Base-by-base conservation (phyloP, 345 rosid species). In the Citrus inodora region DNA sequence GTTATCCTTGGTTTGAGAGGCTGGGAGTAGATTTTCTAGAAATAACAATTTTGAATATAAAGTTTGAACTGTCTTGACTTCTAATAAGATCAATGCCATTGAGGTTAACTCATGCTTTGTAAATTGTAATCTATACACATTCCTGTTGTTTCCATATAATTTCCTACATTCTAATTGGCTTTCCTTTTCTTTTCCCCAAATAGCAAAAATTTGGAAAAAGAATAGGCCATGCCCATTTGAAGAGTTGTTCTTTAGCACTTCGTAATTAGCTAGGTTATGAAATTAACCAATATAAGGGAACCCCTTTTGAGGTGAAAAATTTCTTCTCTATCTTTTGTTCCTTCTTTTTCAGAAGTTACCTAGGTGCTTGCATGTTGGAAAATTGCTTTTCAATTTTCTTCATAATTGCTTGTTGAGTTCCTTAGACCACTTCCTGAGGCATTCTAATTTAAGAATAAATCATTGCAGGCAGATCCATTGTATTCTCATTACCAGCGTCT, bases 391-490 rank as follows among this genome's bases (percentile, higher is more conserved):
- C 9, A 67, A 4, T n/a, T 38, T 46, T 40, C 16, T 67, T 67
- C 53, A 48, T 51, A 27, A 17, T 28, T 70, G 8, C 10, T 10
- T 40, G 9, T 40, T 40, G 53, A 64, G 62, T 48, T 65, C 40
- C 61, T 17, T 60, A 5, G 7, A 30, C 38, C 58, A 28, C 38
- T 27, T 51, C 53, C 74, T 22, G 1, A 2, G 25, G 37, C 59
- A 19, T 60, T 28, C 79, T 81, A 35, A 77, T 75, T 75, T 67
- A 78, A 38, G 65, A 71, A 72, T 73, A 48, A 79, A 40, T 56
- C 19, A 40, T 51, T 70, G 68, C 60, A 93, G 98, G 98, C 88
- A 28, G 98, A 95, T 90, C 97, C 97, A 58, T 79, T 95, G 68
- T 84, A 84, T 82, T 84, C 76, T 80, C 88, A 82, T 80, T 93